Percentiles rank a stretch among this genome's conserved stretches.
Conservation (phyloP, 306 rosid genomes). For the Amphicarpaea edgeworthii region DNA sequence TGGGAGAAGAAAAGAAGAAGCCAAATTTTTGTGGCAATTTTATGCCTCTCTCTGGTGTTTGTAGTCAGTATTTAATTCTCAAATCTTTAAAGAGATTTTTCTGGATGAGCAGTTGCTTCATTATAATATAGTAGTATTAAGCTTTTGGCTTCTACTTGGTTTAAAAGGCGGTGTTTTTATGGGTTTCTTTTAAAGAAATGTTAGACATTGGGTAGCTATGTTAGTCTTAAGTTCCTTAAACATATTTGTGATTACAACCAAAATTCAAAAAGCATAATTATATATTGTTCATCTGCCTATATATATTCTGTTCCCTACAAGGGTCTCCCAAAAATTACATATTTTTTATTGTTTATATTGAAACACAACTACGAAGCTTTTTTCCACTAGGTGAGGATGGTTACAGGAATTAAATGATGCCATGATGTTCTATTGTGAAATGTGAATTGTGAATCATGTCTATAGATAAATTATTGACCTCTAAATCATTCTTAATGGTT, state of each 20-base stretch:
- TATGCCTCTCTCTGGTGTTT: slow-evolving; percentile 12
- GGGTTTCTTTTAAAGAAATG: neutral
- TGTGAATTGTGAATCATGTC: no score
- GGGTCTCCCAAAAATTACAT: neutral
- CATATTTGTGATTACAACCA: neutral
- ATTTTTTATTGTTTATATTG: neutral
- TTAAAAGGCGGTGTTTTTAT: neutral
- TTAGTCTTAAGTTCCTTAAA: no score
- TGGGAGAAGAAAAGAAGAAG: slow-evolving; percentile 16
- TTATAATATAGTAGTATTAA: neutral
- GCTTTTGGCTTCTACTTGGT: neutral
- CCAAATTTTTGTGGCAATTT: slow-evolving; percentile 1
- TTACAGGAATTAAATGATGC: neutral
- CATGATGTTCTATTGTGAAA: neutral
- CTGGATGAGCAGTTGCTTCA: neutral
- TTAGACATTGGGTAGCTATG: neutral
- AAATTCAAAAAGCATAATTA: no score
- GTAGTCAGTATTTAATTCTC: slow-evolving; percentile 13
- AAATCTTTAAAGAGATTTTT: slow-evolving; percentile 11
- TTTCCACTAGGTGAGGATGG: neutral
- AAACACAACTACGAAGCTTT: neutral
- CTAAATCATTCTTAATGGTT: neutral
- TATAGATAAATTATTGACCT: neutral
- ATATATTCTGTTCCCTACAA: neutral
- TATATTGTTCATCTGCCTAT: no score